These are phyloP conservation scores for Dendrocalamus sinicus DNA, from an alignment of 176 grass and related monocot genomes.

Conservation along the genomic window DNA sequence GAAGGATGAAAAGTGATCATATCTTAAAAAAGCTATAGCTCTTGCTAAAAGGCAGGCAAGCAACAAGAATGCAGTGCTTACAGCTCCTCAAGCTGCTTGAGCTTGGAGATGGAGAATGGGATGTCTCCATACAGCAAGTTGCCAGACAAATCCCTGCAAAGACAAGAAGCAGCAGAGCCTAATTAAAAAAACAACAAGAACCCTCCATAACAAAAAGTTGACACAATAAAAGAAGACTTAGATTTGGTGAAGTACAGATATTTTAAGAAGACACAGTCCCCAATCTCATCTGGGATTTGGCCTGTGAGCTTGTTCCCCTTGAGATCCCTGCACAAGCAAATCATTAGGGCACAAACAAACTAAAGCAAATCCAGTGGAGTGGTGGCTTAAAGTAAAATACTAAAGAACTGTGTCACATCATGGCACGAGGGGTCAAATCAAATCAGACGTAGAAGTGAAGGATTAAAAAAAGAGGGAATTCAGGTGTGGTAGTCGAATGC, in stretches of 20 bases:
- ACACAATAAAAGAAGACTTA: constrained; percentile 51
- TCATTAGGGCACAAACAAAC: constrained; percentile 47
- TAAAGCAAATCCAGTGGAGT: constrained; percentile 39
- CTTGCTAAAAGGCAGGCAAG: constrained; percentile 8
- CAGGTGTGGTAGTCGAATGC: constrained; percentile 31
- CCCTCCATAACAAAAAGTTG: constrained; percentile 33
- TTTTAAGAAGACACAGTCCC: constrained; percentile 81
- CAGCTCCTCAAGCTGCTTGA: constrained; percentile 95
- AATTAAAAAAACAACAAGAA: constrained; percentile 43
- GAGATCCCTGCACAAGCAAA: constrained; percentile 81
- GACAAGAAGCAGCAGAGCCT: constrained; percentile 23
- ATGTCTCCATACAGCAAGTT: constrained; percentile 93
- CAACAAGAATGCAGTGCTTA: constrained; percentile 52
- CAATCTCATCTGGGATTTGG: constrained; percentile 99
- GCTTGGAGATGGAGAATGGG: constrained; percentile 96
- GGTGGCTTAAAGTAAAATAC: constrained; percentile 44
- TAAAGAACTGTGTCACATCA: constrained; percentile 53
- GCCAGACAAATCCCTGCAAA: constrained; percentile 83
- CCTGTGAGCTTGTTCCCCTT: constrained; percentile 83
- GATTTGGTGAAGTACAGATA: constrained; percentile 62
- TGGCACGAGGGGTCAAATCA: constrained; percentile 51
- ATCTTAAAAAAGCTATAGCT: neutral
- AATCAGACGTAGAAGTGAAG: neutral
- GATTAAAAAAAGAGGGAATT: constrained; percentile 31
- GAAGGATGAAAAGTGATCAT: neutral